These are phyloP conservation scores for Dothistroma pini DNA, from an alignment of 2,329 filamentous ascomycete genomes.

Conservation along the genomic window DNA sequence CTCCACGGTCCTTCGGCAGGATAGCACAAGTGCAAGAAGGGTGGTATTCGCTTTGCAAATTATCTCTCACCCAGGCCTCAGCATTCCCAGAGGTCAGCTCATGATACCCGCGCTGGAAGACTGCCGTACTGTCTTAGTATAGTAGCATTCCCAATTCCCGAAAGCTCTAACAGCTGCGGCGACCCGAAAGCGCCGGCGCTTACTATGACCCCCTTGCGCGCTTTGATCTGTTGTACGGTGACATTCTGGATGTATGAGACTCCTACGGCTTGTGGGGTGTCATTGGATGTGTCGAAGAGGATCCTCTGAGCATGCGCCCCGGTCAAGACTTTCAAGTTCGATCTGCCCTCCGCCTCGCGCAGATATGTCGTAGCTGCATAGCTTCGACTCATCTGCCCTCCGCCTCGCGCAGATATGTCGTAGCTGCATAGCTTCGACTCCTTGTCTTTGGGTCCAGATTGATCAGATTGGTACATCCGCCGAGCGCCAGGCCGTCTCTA, in stretches of 20 bases:
- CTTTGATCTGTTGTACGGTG: conserved; percentile 18
- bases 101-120: conserved; percentile 11
- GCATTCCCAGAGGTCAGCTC: conserved; percentile 7
- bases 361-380: conserved; percentile 34
- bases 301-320: conserved; percentile 33
- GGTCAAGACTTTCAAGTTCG: conserved; percentile 30
- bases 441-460: conserved; percentile 14
- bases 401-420: conserved; percentile 30
- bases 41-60: conserved; percentile 34
- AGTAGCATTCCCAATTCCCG: conserved; percentile 50
- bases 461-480: conserved; percentile 28
- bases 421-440: conserved; percentile 32
- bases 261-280: not conserved
- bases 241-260: conserved; percentile 2
- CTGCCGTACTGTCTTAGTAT: conserved; percentile 11
- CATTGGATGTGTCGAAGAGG: not conserved
- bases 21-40: conserved; percentile 40
- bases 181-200: conserved; percentile 56
- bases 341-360: conserved; percentile 22
- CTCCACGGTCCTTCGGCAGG: conserved; percentile 13
- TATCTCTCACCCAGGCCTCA: conserved; percentile 12
- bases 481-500: conserved; percentile 32
- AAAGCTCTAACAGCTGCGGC: conserved; percentile 58
- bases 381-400: conserved; percentile 19
- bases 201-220: conserved; percentile 46